Conservation (phyloP, 2,329 filamentous ascomycete species). For the Colletotrichum destructivum region DNA sequence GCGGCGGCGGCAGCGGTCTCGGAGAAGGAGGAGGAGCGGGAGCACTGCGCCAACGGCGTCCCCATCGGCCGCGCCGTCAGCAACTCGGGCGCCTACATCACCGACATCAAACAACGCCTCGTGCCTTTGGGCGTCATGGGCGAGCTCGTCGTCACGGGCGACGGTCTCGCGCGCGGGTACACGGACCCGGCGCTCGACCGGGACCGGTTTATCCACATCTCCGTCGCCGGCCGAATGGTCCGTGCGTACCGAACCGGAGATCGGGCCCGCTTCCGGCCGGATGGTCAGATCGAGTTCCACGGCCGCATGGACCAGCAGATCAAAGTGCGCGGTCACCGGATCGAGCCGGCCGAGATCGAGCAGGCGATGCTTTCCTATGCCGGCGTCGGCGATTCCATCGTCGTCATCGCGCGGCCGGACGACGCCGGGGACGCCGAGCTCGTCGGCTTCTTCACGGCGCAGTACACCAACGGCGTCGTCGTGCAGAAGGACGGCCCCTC, state of each 20-base stretch:
- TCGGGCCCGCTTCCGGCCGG: slow-evolving; percentile 17
- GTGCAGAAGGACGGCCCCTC: not conserved
- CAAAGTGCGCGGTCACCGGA: slow-evolving; percentile 50
- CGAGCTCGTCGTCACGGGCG: slow-evolving; percentile 31
- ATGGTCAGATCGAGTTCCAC: slow-evolving; percentile 48
- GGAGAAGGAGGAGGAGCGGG: not conserved
- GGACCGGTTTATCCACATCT: slow-evolving; percentile 42
- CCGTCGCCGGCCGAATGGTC: slow-evolving; percentile 13
- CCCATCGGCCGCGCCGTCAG: slow-evolving; percentile 43
- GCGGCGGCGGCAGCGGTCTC: too few relatives aligned
- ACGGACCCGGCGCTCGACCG: slow-evolving; percentile 31
- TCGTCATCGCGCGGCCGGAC: slow-evolving; percentile 36
- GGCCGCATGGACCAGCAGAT: slow-evolving; percentile 49
- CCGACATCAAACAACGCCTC: slow-evolving; percentile 45
- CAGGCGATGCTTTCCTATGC: slow-evolving; percentile 36
- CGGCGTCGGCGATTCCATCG: slow-evolving; percentile 41
- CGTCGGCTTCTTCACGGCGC: not conserved
- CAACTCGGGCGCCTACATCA: slow-evolving; percentile 45
- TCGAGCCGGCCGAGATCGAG: slow-evolving; percentile 49
- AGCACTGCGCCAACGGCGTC: slow-evolving; percentile 35
- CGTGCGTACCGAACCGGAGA: slow-evolving; percentile 50
- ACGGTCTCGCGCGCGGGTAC: slow-evolving; percentile 45
- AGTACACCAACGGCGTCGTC: not conserved
- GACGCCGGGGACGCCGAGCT: not conserved
- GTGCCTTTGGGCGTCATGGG: slow-evolving; percentile 48